Evolutionary conservation across 306 rosid genomes (phyloP), one percentile per base, ranked within the genome.

Genomic region (Malus fusca): DNA sequence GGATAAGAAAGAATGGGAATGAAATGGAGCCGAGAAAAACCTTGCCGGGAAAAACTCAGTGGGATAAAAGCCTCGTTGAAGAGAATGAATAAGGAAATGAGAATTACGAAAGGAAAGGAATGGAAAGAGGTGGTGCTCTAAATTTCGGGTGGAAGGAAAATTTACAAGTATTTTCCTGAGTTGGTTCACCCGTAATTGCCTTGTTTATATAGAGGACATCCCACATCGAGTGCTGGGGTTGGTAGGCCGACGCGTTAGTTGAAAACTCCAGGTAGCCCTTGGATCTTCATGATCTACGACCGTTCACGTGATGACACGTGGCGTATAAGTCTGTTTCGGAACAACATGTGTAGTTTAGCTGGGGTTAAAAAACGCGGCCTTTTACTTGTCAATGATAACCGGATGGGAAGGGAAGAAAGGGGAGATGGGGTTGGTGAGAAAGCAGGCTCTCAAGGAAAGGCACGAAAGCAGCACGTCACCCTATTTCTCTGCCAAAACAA

Each of bases 211-310:
- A 83, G 89, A 48, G 10, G 23, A 60, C 75, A 61, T 52, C 62
- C 66, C 68, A 60, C 75, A 72, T 75, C 83, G 78, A 68, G 89
- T 59, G 86, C 55, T 77, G 25, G 85, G 90, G 89, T 90, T 87
- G 92, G 96, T 83, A 68, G 78, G 92, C 87, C 76, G 86, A 81
- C 75, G 91, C 73, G 97, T 91, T 93, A 86, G 98, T 91, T 93
- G 97, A 84, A 83, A 85, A 79, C 8, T 30, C 2, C 19, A 42
- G 7, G 48, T 33, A 86, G 82, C 85, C 92, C 86, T 93, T 56
- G 77, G 97, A 91, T 92, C 40, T 8, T 31, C 28, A 44, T 51
- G 37, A 11, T 8, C 43, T 13, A 31, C 33, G 73, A 75, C 53
- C 79, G 83, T 17, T 10, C 2, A 4, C 84, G 84, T 83, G 26